Percentiles rank a stretch among this genome's conserved stretches.
Evolutionary conservation across 2,329 filamentous ascomycete genomes (phyloP).

Genomic region (Pezicula radicicola): DNA sequence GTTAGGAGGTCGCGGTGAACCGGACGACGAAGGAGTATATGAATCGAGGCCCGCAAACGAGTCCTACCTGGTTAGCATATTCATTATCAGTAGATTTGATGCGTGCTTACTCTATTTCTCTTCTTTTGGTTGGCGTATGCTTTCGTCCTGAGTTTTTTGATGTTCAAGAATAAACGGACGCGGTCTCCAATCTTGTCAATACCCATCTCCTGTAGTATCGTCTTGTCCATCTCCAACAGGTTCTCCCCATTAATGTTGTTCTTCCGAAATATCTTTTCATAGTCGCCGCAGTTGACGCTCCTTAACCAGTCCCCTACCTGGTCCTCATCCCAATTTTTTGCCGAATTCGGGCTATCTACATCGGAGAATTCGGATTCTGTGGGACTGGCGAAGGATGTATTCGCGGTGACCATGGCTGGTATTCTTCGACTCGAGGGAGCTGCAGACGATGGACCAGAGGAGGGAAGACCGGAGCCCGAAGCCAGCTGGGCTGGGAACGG

Average conservation of each 20-base stretch:
- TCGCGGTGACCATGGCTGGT: conserved; percentile 44
- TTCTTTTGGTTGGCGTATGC: conserved; percentile 76
- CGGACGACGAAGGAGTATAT: conserved; percentile 59
- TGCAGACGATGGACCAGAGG: conserved; percentile 47
- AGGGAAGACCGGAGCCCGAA: conserved; percentile 40
- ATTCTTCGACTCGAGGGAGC: conserved; percentile 50
- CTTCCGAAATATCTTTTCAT: conserved; percentile 82
- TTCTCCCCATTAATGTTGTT: conserved; percentile 99
- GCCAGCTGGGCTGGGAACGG: conserved; percentile 60
- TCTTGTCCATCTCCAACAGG: conserved; percentile 93
- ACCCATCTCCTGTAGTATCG: conserved; percentile 94
- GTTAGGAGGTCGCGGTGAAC: conserved; percentile 61
- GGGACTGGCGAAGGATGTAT: conserved; percentile 67
- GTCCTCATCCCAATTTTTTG: conserved; percentile 88
- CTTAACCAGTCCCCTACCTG: conserved; percentile 87
- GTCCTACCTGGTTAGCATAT: conserved; percentile 53
- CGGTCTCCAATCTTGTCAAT: conserved; percentile 97
- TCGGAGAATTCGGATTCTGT: conserved; percentile 94
- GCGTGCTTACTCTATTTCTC: conserved; percentile 71
- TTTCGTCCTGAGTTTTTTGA: conserved; percentile 78
- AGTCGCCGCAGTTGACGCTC: conserved; percentile 90
- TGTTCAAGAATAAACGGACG: conserved; percentile 82
- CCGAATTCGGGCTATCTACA: conserved; percentile 69
- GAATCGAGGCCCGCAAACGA: conserved; percentile 79
- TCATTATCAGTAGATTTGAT: not conserved